These are phyloP conservation scores for Bauhinia variegata DNA, from an alignment of 306 rosid genomes.

Conservation along the genomic window DNA sequence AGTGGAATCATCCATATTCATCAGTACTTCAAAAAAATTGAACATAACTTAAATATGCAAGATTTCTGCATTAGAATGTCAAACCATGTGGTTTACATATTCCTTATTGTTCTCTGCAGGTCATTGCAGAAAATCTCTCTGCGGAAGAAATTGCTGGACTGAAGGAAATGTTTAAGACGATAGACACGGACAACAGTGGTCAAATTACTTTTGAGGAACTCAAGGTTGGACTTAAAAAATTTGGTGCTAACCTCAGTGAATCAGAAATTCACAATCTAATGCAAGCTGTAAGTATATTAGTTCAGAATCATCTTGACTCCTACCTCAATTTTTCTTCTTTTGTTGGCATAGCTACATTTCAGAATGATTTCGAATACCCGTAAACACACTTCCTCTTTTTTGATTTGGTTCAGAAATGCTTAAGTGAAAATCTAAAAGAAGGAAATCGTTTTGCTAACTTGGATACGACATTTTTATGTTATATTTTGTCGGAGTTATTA, in stretches of 20 bases:
- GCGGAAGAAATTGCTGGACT: constrained; percentile 78
- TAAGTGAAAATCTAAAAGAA: no score
- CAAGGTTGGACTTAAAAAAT: constrained; percentile 60
- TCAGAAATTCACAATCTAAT: constrained; percentile 66
- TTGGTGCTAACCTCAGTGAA: constrained; percentile 72
- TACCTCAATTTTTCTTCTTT: no score
- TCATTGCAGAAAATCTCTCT: constrained; percentile 71
- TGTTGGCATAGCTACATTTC: no score
- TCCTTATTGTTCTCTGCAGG: constrained; percentile 42
- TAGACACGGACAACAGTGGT: constrained; percentile 56
- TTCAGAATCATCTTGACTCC: no score
- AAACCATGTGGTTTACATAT: constrained; percentile 3
- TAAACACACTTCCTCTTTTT: not conserved
- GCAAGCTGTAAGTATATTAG: constrained; percentile 70
- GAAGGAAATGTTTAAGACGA: constrained; percentile 53
- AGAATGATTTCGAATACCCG: no score
- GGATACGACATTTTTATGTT: no score
- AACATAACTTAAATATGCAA: constrained; percentile 7
- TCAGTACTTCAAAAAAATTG: no score
- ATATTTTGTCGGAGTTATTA: no score
- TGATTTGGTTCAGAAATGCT: no score
- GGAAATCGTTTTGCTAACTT: no score
- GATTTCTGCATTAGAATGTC: not conserved
- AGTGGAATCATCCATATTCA: not conserved
- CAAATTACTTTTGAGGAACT: constrained; percentile 78